Conservation (phyloP, 176 grass and related monocot species). For the Pharus latifolius region DNA sequence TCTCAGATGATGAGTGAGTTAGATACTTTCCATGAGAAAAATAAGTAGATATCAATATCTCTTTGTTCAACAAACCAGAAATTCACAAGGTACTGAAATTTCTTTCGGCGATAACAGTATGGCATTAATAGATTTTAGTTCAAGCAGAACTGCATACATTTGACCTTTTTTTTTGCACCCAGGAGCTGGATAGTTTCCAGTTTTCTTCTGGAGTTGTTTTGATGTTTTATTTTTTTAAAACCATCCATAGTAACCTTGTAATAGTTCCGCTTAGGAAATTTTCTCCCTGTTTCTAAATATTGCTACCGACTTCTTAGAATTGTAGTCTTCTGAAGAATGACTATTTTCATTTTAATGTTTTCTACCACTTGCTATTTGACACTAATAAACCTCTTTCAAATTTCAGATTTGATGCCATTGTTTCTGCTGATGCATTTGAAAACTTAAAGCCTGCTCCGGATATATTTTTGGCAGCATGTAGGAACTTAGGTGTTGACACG, state of each 20-base stretch:
- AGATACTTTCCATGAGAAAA: neutral
- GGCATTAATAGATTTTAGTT: neutral
- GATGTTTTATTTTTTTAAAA: neutral
- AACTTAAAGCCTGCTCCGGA: slow-evolving; percentile 94
- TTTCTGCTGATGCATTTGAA: slow-evolving; percentile 93
- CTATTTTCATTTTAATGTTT: neutral
- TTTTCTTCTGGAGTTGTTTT: neutral
- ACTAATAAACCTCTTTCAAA: slow-evolving; percentile 12
- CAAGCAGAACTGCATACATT: neutral
- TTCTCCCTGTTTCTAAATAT: neutral
- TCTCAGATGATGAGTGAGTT: neutral
- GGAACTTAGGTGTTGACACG: slow-evolving; percentile 41
- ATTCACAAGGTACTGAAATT: neutral
- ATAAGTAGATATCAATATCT: neutral
- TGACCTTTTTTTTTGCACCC: neutral
- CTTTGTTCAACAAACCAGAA: neutral
- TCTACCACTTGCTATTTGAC: neutral
- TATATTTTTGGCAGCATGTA: slow-evolving; percentile 93
- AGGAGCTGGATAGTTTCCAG: neutral
- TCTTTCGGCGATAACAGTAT: neutral
- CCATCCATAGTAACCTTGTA: neutral
- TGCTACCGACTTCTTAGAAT: neutral
- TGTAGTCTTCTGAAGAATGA: slow-evolving; percentile 9
- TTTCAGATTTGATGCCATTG: slow-evolving; percentile 90
- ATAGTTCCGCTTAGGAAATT: neutral